phyloP scores from a whole-genome alignment of 306 rosid species.

The Fragaria iinumae region DNA sequence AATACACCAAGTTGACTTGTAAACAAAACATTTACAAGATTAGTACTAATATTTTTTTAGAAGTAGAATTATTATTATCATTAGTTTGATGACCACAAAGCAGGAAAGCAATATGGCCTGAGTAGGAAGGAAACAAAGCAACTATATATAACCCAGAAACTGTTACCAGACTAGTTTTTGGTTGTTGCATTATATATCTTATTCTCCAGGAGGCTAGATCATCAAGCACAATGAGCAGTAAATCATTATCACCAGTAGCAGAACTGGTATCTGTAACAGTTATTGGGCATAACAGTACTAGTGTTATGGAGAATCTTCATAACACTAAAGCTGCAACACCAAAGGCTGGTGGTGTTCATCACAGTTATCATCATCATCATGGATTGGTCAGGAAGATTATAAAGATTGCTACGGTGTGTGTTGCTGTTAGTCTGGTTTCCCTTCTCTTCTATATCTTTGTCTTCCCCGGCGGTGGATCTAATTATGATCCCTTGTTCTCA shows the following conservation, averaged over 20 bases:
- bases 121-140: not conserved
- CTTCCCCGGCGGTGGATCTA: slow-evolving; percentile 32
- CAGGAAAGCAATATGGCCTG: not conserved
- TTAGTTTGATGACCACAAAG: not conserved
- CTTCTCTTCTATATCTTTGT: slow-evolving; percentile 30
- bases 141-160: not conserved
- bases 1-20: too few relatives aligned
- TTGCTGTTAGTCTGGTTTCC: slow-evolving; percentile 35
- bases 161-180: not conserved
- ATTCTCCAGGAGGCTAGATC: not conserved
- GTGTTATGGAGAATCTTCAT: not conserved
- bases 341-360: not conserved
- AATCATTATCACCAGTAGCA: not conserved
- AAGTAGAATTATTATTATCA: not conserved
- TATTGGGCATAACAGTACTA: not conserved
- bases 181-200: not conserved
- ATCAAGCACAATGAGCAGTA: slow-evolving; percentile 3
- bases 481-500: slow-evolving; percentile 15
- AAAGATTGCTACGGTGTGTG: slow-evolving; percentile 13
- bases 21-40: not conserved
- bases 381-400: slow-evolving; percentile 15
- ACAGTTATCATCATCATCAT: not conserved
- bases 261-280: not conserved
- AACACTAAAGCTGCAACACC: not conserved
- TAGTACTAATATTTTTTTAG: too few relatives aligned